Evolutionary conservation across 495 filamentous ascomycete species (phyloP), one percentile per base, ranked within the genome.

Genomic region (Patellaria atrata): DNA sequence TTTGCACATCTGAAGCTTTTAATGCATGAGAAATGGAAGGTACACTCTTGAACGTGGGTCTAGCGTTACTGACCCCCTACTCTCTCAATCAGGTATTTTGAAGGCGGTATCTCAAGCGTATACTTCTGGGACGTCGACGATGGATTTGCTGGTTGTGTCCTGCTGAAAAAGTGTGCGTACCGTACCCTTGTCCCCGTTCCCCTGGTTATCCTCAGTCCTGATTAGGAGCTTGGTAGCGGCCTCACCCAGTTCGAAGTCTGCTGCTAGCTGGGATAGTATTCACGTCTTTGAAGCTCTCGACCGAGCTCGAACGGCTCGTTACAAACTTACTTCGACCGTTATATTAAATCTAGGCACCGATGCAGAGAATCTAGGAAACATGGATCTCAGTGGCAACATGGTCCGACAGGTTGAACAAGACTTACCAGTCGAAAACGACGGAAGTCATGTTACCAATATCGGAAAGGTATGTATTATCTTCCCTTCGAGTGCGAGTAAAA

Each of bases 81-180:
- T 48, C 15, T 43, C 33, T 11, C 7, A 19, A 18, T 10, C 40
- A 67, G 63, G 33, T 97, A 99, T 60, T 99, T 94, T 50, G 89
- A 96, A 62, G 91, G 89, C 8, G 89, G 89, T 8, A 80, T 94
- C 15, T 80, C 76, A 25, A 89, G 80, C 45, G 91, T 94, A 7
- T 99, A 99, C 59, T 81, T 99, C 42, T 99, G 89, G 89, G 91
- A 94, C 56, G 58, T 96, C 61, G 91, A 99, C 51, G 89, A 96
- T 58, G 91, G 89, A 18, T 99, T 99, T 58, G 91, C 89, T 0
- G 89, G 89, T 2, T 89, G 94, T 21, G 82, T 96, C 25, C 58
- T 99, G 38, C 57, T 99, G 43, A 96, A 96, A 64, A 99, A 99
- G 61, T 73, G 82, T 85, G 55, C 18, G 68, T 62, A 22, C 11